A percentile compares a stretch with the other conserved stretches of the same genome.
Evolutionary conservation across 495 filamentous ascomycete genomes (phyloP).

Genomic region (Lentithecium fluviatile): DNA sequence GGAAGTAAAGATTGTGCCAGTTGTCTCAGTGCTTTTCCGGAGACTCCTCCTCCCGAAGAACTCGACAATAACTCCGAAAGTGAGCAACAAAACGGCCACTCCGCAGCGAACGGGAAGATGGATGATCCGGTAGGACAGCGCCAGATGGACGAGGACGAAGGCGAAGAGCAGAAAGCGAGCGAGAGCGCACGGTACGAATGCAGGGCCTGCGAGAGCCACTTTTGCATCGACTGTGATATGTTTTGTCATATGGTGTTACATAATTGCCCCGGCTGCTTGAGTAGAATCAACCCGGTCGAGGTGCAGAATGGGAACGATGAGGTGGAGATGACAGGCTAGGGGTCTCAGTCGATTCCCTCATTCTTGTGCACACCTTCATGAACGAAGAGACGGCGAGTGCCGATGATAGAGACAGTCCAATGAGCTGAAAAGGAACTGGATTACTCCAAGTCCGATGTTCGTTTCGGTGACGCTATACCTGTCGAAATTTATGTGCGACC

Average conservation of each 20-base stretch:
- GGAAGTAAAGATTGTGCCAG: conserved; percentile 53
- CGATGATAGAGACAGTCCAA: too few relatives aligned
- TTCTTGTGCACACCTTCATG: background rate
- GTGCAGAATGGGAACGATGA: conserved; percentile 17
- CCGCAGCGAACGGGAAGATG: conserved; percentile 4
- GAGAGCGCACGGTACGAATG: conserved; percentile 88
- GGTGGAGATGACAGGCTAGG: conserved; percentile 23
- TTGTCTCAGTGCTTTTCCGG: conserved; percentile 55
- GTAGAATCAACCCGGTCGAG: conserved; percentile 34
- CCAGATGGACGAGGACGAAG: conserved; percentile 31
- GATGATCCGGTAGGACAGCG: conserved; percentile 14
- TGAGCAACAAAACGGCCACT: background rate
- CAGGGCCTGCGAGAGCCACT: conserved; percentile 77
- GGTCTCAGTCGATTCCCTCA: too few relatives aligned
- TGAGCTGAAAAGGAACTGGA: too few relatives aligned
- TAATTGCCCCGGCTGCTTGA: conserved; percentile 94
- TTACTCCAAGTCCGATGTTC: too few relatives aligned
- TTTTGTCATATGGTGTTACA: conserved; percentile 91
- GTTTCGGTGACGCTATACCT: too few relatives aligned
- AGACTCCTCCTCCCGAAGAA: conserved; percentile 40
- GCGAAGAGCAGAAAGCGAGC: conserved; percentile 64
- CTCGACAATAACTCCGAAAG: conserved; percentile 27
- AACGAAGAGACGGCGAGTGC: too few relatives aligned
- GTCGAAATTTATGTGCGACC: too few relatives aligned
- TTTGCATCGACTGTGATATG: conserved; percentile 97